Evolutionary conservation across 73 alveolate genomes (phyloP).

Genomic region (Breviolum minutum): DNA sequence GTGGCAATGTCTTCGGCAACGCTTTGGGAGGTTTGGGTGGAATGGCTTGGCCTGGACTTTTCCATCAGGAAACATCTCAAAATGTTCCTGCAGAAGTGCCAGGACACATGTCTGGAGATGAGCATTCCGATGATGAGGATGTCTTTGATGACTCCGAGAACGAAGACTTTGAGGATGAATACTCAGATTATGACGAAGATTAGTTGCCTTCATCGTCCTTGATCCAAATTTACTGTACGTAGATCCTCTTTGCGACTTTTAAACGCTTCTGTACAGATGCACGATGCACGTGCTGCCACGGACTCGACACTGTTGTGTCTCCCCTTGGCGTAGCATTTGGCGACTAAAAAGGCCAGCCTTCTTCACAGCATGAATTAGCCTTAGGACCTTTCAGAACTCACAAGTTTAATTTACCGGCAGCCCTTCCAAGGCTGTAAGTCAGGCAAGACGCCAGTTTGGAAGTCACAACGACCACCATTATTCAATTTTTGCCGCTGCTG

Average conservation of each 20-base stretch:
- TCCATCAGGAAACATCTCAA: neutral
- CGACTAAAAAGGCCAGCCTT: constrained; percentile 29
- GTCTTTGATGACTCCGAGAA: constrained; percentile 18
- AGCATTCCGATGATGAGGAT: neutral
- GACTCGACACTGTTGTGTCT: neutral
- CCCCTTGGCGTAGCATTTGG: neutral
- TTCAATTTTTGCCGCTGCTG: neutral
- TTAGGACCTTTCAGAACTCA: neutral
- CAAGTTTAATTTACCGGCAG: neutral
- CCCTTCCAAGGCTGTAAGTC: neutral
- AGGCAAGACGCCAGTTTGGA: neutral
- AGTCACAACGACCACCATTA: constrained; percentile 21
- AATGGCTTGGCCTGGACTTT: neutral
- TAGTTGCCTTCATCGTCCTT: neutral
- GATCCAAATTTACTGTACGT: no score
- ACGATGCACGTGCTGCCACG: neutral
- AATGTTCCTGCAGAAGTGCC: neutral
- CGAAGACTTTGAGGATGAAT: constrained; percentile 13
- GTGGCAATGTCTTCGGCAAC: neutral
- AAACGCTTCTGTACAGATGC: neutral
- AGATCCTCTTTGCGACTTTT: no score
- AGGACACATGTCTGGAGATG: neutral
- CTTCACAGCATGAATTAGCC: neutral
- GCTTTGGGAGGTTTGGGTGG: neutral
- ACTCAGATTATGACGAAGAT: constrained; percentile 5